Evolutionary conservation across 2,329 filamentous ascomycete species (phyloP).

Genomic region (Cladophialophora exuberans): DNA sequence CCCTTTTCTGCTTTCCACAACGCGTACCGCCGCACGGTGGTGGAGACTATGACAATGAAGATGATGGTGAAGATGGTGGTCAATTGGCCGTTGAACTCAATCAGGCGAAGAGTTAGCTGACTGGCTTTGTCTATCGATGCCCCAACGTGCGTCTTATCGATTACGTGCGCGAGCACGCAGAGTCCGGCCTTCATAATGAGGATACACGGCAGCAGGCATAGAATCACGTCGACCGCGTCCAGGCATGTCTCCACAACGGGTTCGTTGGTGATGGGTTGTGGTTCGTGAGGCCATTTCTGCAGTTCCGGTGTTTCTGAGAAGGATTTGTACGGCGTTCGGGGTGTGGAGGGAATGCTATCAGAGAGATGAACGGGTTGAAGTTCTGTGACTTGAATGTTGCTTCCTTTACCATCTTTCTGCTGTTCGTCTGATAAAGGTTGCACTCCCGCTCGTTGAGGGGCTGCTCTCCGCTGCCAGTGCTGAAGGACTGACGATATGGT

Average conservation of each 20-base stretch:
- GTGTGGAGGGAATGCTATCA: background rate
- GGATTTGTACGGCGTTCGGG: slow-evolving; percentile 1
- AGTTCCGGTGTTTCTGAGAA: slow-evolving; percentile 6
- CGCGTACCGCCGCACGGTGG: slow-evolving; percentile 18
- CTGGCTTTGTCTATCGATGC: slow-evolving; percentile 18
- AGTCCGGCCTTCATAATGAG: slow-evolving; percentile 20
- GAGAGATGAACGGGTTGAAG: background rate
- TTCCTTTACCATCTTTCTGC: background rate
- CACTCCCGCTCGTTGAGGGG: slow-evolving; percentile 2
- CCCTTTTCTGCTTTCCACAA: slow-evolving; percentile 24
- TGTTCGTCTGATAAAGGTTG: slow-evolving; percentile 10
- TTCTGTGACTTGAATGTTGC: slow-evolving; percentile 6
- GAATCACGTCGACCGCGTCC: slow-evolving; percentile 7
- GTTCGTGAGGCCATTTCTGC: slow-evolving; percentile 13
- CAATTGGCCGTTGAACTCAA: slow-evolving; percentile 23
- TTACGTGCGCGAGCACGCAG: slow-evolving; percentile 10
- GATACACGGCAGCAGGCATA: slow-evolving; percentile 6
- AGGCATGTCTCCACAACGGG: slow-evolving; percentile 11
- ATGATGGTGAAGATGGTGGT: slow-evolving; percentile 25
- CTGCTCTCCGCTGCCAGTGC: slow-evolving; percentile 9
- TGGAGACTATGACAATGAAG: slow-evolving; percentile 23
- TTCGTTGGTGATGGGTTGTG: slow-evolving; percentile 15
- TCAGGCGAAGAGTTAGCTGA: slow-evolving; percentile 12
- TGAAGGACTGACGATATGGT: slow-evolving; percentile 12
- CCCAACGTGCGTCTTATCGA: slow-evolving; percentile 15